Conservation (phyloP, 352 stramenopile genomes). For the Pelagophyceae sp. region DNA sequence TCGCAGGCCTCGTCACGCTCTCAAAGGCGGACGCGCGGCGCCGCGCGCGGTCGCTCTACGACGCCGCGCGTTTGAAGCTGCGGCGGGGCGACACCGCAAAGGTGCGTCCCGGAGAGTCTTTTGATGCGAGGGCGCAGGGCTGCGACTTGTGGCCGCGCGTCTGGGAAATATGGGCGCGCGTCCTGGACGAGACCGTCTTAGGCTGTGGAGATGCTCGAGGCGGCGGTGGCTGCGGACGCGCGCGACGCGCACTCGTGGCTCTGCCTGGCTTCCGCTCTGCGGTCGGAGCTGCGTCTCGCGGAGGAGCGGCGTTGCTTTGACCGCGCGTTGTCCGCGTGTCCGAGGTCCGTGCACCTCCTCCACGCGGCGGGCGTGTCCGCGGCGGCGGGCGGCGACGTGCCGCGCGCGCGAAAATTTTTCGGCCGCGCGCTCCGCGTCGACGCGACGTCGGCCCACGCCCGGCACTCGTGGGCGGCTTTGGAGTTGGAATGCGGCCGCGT, state of each 20-base stretch:
- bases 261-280: neutral
- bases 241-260: conserved; percentile 9
- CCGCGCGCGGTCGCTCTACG: too few relatives aligned
- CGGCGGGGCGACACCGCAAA: too few relatives aligned
- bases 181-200: too few relatives aligned
- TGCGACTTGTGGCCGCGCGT: too few relatives aligned
- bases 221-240: neutral
- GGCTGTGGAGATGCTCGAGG: neutral
- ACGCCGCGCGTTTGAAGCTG: too few relatives aligned
- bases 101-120: too few relatives aligned
- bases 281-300: neutral
- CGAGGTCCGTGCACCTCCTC: neutral
- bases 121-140: too few relatives aligned
- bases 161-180: too few relatives aligned
- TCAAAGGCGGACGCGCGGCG: too few relatives aligned
- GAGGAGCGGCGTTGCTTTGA: neutral
- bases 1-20: too few relatives aligned
- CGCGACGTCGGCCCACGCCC: neutral
- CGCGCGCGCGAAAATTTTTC: neutral
- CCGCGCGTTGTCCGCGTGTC: neutral
- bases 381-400: neutral
- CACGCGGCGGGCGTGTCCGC: neutral
- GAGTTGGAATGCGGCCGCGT: neutral
- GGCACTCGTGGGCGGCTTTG: neutral
- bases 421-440: neutral